Evolutionary conservation across 805 yeast genomes (phyloP), one percentile per base, ranked within the genome.

Genomic region (Yamadazyma endophytica): DNA sequence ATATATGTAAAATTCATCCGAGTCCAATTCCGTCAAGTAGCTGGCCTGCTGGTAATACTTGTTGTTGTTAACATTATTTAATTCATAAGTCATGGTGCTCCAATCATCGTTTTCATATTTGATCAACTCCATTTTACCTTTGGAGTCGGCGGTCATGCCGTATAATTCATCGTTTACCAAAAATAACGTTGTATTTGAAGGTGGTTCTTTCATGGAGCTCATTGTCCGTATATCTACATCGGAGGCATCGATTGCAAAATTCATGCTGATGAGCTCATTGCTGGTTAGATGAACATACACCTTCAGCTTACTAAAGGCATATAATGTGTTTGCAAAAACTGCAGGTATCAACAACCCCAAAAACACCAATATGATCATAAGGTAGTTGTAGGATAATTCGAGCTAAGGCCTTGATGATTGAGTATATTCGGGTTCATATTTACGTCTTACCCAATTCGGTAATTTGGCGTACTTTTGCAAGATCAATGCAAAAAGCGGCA

Each of bases 1-100:
- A 44, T 72, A 78, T 1, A 77, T 62, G 46, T 72, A 78, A 0
- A 77, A 44, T 2, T 67, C 55, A 12, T 56, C 49, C 6, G 43
- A 44, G 11, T 58, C 54, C 9, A 55, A 54, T 12, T 67, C 62
- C 3, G 73, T 54, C 32, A 78, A 47, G 31, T 73, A 59, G 0
- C 73, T 52, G 2, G 79, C 50, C 6, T 50, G 54, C 7, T 47
- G 42, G 28, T 62, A 64, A 33, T 39, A 63, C 2, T 56, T 47
- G 2, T 44, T 41, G 34, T 64, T 68, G 9, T 39, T 28, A 12
- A 61, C 34, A 9, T 36, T 49, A 13, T 47, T 40, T 21, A 43
- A 47, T 21, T 52, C 37, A 26, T 59, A 39, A 13, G 36, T 19
- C 9, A 36, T 17, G 4, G 19, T 5, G 3, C 16, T 16, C 3